A percentile compares a stretch with the other conserved stretches of the same genome.
phyloP scores from a whole-genome alignment of 2,329 filamentous ascomycete genomes.

The Fusarium poae region DNA sequence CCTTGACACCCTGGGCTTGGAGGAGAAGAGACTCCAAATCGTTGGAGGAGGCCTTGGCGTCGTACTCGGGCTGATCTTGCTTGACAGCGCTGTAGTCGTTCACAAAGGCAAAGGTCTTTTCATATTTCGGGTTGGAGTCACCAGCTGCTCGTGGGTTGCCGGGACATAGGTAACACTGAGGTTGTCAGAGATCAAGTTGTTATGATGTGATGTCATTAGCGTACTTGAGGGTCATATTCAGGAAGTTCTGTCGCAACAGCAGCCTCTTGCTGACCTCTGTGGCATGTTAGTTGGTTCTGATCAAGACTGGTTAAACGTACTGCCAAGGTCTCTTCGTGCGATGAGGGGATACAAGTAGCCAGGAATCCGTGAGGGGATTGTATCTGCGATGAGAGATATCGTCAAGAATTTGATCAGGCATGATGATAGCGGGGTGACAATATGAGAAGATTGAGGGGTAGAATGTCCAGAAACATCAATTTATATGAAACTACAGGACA shows the following conservation, averaged over 20 bases:
- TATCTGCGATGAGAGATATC: conserved; percentile 97
- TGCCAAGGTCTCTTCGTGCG: conserved; percentile 98
- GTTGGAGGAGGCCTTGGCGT: conserved; percentile 57
- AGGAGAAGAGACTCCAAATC: conserved; percentile 82
- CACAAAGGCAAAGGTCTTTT: conserved; percentile 91
- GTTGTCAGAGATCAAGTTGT: conserved; percentile 17
- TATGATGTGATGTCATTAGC: conserved; percentile 40
- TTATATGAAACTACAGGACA: conserved; percentile 4
- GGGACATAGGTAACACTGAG: conserved; percentile 91
- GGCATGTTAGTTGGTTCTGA: conserved; percentile 13
- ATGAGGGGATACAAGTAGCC: conserved; percentile 95
- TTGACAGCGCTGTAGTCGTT: conserved; percentile 99
- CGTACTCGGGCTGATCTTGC: conserved; percentile 88
- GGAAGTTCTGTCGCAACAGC: conserved; percentile 78
- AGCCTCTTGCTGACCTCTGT: conserved; percentile 81
- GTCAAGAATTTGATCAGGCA: conserved; percentile 84
- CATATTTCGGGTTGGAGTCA: conserved; percentile 86
- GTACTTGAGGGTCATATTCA: conserved; percentile 80
- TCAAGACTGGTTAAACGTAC: conserved; percentile 66
- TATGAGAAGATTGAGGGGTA: conserved; percentile 18
- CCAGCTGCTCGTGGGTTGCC: conserved; percentile 90
- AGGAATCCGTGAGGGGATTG: conserved; percentile 90
- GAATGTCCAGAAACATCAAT: conserved; percentile 4
- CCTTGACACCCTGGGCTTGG: conserved; percentile 86
- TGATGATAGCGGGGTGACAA: conserved; percentile 55